phyloP scores from a whole-genome alignment of 1,284 basidiomycete genomes.

The Leccinum pachyderme region DNA sequence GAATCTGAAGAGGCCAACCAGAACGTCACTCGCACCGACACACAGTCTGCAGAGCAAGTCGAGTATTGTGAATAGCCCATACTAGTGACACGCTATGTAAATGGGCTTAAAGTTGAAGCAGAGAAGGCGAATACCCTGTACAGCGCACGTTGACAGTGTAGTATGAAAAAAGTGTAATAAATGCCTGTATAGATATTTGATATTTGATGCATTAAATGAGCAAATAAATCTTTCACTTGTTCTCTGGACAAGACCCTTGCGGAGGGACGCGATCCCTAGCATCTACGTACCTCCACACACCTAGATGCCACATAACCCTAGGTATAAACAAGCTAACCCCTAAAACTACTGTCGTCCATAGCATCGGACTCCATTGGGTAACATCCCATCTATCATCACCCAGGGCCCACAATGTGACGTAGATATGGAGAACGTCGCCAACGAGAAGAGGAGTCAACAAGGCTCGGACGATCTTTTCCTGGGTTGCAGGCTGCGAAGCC shows the following conservation, averaged over 20 bases:
- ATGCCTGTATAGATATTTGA: constrained; percentile 7
- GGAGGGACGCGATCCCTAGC: constrained; percentile 44
- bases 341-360: constrained; percentile 64
- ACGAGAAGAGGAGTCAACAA: constrained; percentile 65
- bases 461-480: constrained; percentile 64
- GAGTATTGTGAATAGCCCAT: constrained; percentile 70
- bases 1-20: constrained; percentile 83
- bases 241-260: constrained; percentile 9
- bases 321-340: constrained; percentile 66
- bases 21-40: constrained; percentile 66
- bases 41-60: constrained; percentile 49
- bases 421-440: constrained; percentile 65
- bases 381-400: constrained; percentile 65
- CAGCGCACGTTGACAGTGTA: not conserved
- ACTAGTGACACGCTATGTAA: constrained; percentile 36
- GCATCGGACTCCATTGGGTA: constrained; percentile 59
- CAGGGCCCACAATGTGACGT: constrained; percentile 67
- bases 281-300: constrained; percentile 70
- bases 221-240: constrained; percentile 21
- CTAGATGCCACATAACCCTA: constrained; percentile 67
- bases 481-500: constrained; percentile 53
- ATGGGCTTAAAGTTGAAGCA: not conserved
- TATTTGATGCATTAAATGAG: constrained; percentile 23
- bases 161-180: constrained; percentile 4
- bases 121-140: constrained; percentile 16